Evolutionary conservation across 2,329 filamentous ascomycete genomes (phyloP).

Genomic region (Fragosphaeria purpurea): DNA sequence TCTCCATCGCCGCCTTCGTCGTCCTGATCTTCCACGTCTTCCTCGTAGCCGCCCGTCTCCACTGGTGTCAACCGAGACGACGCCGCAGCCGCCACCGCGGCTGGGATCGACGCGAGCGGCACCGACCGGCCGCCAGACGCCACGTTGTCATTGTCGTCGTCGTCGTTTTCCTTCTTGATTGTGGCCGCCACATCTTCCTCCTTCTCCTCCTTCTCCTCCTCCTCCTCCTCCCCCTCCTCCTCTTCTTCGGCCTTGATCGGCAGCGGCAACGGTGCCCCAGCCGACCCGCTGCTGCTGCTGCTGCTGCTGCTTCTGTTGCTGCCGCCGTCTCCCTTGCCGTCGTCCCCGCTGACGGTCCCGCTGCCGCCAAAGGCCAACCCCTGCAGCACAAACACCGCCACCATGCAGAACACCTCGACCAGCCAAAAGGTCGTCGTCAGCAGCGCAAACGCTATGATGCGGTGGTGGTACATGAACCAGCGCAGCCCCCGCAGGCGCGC

Average conservation of each 20-base stretch:
- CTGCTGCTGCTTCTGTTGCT: neutral
- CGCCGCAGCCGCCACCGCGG: no score
- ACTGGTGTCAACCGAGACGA: no score
- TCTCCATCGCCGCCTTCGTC: neutral
- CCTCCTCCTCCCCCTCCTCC: neutral
- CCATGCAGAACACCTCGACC: slow-evolving; percentile 59
- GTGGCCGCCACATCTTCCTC: neutral
- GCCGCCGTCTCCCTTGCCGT: neutral
- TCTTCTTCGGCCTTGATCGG: no score
- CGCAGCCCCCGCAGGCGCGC: slow-evolving; percentile 68
- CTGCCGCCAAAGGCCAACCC: slow-evolving; percentile 16
- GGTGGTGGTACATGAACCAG: slow-evolving; percentile 81
- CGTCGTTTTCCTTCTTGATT: neutral
- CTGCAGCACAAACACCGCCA: slow-evolving; percentile 53
- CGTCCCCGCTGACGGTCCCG: neutral
- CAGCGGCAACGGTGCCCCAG: no score
- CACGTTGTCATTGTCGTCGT: neutral
- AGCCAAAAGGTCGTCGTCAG: slow-evolving; percentile 69
- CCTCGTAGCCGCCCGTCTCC: no score
- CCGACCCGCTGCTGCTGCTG: neutral
- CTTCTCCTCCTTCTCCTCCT: neutral
- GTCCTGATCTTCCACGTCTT: neutral
- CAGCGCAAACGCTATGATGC: slow-evolving; percentile 55
- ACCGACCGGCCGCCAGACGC: no score
- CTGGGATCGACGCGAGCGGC: no score